Evolutionary conservation across 2,329 filamentous ascomycete species (phyloP), one percentile per base, ranked within the genome.

Genomic region (Colletotrichum incanum): DNA sequence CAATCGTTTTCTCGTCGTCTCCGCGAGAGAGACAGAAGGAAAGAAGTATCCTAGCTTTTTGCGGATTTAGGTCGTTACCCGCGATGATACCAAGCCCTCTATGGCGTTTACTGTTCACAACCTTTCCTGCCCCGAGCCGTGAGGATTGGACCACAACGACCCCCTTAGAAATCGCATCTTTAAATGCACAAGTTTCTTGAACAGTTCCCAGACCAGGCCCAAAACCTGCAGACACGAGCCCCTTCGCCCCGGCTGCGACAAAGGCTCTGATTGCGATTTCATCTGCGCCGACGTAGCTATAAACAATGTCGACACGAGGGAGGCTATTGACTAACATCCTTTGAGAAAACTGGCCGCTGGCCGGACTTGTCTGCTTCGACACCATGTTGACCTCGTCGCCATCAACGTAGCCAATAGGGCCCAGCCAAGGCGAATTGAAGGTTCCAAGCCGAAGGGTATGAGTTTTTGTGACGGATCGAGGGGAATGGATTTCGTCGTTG

Each of bases 401-500:
- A 6, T 45, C 41, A 1, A 71, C 34, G 8, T 23, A 26, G 3
- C 68, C 68, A 20, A 71, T 28, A 0, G 64, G 50, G 0, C 56
- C 56, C 9, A 14, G 14, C 39, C 55, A 54, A 14, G 67, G 67
- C 0, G 64, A 71, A n/a, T 43, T 41, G 26, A 71, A 71, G 18
- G 68, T 64, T 3, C 49, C 68, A 16, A 67, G 63, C 9, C 45
- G 47, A 18, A 61, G 55, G n/a, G 68, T 71, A 23, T 71, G 64
- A 9, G 68, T 61, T 56, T 71, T 71, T 3, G 64, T 62, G 3
- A 71, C 63, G 4, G 20, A 12, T 6, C 68, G 63, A 9, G 63
- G 68, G 6, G 56, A 55, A 18, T 71, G 68, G 14, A 71, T 61
- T 26, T 71, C 63, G 14, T 67, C 47, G n/a, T 71, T 67, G 3